Evolutionary conservation across 495 filamentous ascomycete species (phyloP).

Genomic region (Jackrogersella multiformis): DNA sequence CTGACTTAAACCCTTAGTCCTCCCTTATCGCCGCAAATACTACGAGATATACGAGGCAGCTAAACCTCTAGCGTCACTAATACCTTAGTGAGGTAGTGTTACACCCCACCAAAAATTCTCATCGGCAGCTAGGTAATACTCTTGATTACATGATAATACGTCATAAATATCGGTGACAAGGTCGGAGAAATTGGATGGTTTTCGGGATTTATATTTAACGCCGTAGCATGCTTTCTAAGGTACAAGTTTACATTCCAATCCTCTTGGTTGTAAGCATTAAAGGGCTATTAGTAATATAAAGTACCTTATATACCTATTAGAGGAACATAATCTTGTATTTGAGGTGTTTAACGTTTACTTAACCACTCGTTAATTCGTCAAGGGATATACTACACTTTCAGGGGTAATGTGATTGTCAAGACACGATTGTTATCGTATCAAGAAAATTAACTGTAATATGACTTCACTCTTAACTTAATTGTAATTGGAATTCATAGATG

Average conservation of each 20-base stretch:
- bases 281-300: no score
- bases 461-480: no score
- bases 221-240: not conserved
- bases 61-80: not conserved
- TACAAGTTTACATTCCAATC: not conserved
- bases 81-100: not conserved
- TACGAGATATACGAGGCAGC: not conserved
- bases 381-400: no score
- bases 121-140: constrained; percentile 2
- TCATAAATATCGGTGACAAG: not conserved
- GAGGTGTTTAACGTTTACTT: no score
- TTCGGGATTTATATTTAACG: not conserved
- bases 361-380: no score
- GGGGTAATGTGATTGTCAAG: no score
- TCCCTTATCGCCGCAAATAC: not conserved
- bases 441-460: no score
- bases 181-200: not conserved
- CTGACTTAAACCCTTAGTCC: not conserved
- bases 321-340: no score
- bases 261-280: no score
- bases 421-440: no score
- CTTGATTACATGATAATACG: not conserved
- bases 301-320: no score
- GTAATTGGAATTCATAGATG: no score
- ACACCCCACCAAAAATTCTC: not conserved